phyloP scores from a whole-genome alignment of 139 green algal species.

The Chlorella ohadii region DNA sequence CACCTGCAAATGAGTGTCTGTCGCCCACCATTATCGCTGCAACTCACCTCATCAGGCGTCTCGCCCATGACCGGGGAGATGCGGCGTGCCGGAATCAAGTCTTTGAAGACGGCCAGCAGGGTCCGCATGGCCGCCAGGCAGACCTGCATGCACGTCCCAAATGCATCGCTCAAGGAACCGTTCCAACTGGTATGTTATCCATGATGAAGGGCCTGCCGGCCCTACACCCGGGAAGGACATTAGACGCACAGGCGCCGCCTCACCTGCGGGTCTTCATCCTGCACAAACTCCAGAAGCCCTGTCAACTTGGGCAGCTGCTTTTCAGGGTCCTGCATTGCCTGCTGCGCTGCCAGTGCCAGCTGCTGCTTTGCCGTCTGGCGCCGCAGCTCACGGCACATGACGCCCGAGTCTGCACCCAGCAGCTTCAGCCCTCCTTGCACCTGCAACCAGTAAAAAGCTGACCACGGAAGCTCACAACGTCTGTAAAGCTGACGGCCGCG shows the following conservation, averaged over 20 bases:
- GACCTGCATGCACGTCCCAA: slow-evolving; percentile 46
- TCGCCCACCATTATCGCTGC: not conserved
- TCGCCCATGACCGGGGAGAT: slow-evolving; percentile 82
- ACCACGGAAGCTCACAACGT: no score
- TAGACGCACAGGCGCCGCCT: no score
- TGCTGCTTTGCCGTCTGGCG: slow-evolving; percentile 61
- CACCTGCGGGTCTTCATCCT: slow-evolving; percentile 55
- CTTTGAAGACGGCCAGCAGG: slow-evolving; percentile 84
- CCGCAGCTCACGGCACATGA: slow-evolving; percentile 25
- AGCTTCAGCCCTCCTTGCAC: no score
- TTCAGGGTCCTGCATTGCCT: slow-evolving; percentile 82
- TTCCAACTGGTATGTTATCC: no score
- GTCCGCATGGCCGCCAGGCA: slow-evolving; percentile 83
- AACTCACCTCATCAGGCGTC: not conserved
- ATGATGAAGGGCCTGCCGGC: no score
- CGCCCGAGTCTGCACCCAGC: no score
- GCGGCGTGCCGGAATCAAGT: slow-evolving; percentile 85
- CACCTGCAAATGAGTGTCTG: slow-evolving; percentile 33
- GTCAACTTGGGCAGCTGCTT: slow-evolving; percentile 52
- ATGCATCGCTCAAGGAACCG: no score
- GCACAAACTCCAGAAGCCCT: slow-evolving; percentile 47
- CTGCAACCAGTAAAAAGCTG: no score
- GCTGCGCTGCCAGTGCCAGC: slow-evolving; percentile 76
- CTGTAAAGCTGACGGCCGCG: no score
- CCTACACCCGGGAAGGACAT: no score